Evolutionary conservation across 768 basidiomycete genomes (phyloP).

Genomic region (Russula sp.): DNA sequence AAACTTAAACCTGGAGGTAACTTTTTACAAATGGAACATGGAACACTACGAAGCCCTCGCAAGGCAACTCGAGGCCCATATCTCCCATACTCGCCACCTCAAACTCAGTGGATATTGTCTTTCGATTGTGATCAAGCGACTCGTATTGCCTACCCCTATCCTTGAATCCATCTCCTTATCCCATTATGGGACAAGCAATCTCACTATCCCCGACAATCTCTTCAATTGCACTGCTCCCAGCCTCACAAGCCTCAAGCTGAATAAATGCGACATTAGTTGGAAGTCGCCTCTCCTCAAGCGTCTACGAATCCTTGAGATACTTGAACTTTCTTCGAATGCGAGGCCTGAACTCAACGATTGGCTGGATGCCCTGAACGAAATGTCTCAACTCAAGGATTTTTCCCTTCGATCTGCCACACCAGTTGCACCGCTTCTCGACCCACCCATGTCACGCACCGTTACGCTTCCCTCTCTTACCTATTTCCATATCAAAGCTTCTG

Average conservation of each 20-base stretch:
- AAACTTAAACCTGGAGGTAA: constrained; percentile 5
- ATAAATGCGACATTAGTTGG: neutral
- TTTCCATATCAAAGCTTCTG: neutral
- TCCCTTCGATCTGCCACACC: constrained; percentile 10
- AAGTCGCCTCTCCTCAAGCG: constrained; percentile 15
- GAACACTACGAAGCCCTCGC: neutral
- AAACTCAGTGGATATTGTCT: neutral
- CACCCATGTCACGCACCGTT: neutral
- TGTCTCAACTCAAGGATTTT: constrained; percentile 8
- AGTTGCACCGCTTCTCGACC: neutral
- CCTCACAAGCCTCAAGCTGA: neutral
- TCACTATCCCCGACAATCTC: neutral
- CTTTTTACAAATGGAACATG: too few relatives aligned
- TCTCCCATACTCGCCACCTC: constrained; percentile 14
- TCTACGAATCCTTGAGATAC: constrained; percentile 12
- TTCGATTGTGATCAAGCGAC: neutral
- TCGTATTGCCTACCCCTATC: neutral
- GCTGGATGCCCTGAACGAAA: constrained; percentile 16
- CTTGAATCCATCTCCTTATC: neutral
- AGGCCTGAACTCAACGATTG: constrained; percentile 11
- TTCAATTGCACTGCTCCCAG: neutral
- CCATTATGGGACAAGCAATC: too few relatives aligned
- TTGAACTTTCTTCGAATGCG: neutral
- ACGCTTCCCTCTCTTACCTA: constrained; percentile 2
- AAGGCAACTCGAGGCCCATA: neutral